Evolutionary conservation across 371 early-diverging fungal genomes (phyloP).

Genomic region (Circinella minor): DNA sequence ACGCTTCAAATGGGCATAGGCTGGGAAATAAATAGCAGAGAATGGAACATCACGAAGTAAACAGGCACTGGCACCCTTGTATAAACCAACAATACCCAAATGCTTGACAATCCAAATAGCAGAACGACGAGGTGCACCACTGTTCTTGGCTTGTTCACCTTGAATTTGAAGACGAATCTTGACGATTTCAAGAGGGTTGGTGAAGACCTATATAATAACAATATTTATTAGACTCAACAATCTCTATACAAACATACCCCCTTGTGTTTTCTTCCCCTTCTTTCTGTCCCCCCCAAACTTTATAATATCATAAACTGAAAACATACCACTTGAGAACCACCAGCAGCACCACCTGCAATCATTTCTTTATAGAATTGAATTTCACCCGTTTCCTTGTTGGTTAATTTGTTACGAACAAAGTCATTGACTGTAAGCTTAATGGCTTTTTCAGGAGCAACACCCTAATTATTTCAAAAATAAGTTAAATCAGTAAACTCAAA

Average conservation of each 20-base stretch:
- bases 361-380: conserved; percentile 84
- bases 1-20: conserved; percentile 92
- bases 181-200: conserved; percentile 97
- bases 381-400: conserved; percentile 70
- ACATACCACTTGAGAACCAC: conserved; percentile 88
- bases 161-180: conserved; percentile 96
- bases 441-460: conserved; percentile 98
- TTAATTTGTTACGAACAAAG: conserved; percentile 79
- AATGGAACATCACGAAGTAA: conserved; percentile 96
- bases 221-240: background rate
- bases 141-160: conserved; percentile 74
- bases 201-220: conserved; percentile 57
- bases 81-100: conserved; percentile 92
- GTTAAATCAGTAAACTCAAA: no score
- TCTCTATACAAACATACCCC: no score
- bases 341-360: conserved; percentile 89
- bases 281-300: background rate
- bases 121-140: conserved; percentile 66
- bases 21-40: conserved; percentile 96
- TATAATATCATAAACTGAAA: background rate
- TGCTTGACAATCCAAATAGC: conserved; percentile 91
- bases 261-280: background rate
- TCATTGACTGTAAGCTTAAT: conserved; percentile 98
- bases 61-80: conserved; percentile 95
- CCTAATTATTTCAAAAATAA: conserved; percentile 32